Conservation (phyloP, 2,329 filamentous ascomycete genomes). For the Arachnomyces sp. region DNA sequence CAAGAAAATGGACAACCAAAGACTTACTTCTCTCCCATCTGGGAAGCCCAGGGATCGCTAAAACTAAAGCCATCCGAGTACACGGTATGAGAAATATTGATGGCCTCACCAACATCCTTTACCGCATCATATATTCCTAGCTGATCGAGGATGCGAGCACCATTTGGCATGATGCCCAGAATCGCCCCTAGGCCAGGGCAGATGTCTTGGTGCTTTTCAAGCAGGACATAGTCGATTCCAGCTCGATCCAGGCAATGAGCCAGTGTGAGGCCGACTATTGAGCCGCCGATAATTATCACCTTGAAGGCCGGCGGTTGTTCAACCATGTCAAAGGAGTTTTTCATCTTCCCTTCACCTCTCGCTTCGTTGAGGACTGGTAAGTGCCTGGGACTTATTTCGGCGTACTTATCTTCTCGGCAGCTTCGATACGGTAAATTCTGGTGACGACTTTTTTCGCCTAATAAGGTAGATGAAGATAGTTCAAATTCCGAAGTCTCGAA, state of each 20-base stretch:
- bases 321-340: no score
- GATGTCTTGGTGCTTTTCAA: slow-evolving; percentile 38
- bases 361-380: no score
- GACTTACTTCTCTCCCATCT: no score
- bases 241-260: slow-evolving; percentile 40
- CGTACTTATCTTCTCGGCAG: no score
- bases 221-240: slow-evolving; percentile 41
- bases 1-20: no score
- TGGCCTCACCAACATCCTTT: slow-evolving; percentile 16
- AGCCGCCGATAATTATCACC: slow-evolving; percentile 43
- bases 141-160: slow-evolving; percentile 43
- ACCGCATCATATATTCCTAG: slow-evolving; percentile 33
- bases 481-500: no score
- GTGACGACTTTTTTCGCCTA: no score
- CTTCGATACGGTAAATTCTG: no score
- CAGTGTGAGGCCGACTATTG: slow-evolving; percentile 40
- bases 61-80: neutral
- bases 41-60: no score
- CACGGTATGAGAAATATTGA: slow-evolving; percentile 14
- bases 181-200: slow-evolving; percentile 41
- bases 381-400: no score
- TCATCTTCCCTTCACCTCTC: no score
- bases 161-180: slow-evolving; percentile 39
- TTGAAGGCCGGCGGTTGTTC: slow-evolving; percentile 7
- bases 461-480: no score